Base-by-base conservation (phyloP, 495 filamentous ascomycete genomes). In the Daldinia vernicosa region DNA sequence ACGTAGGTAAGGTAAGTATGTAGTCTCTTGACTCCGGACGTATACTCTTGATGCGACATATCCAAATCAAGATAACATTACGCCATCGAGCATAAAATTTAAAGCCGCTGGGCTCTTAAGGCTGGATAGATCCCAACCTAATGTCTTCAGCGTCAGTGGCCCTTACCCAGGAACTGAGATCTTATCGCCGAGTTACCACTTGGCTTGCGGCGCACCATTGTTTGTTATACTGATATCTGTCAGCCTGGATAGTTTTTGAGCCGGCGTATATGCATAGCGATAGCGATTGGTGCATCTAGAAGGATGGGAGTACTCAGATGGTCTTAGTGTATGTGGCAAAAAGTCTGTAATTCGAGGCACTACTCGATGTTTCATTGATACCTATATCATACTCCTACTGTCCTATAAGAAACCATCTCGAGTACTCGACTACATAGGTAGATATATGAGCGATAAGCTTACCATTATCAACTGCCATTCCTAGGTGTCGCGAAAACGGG, bases 401-500 rank as follows among this genome's bases (percentile, higher is more conserved):
- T n/a, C n/a, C n/a, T 52, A 52, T 52, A 52, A 28, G 56, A 40
- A 43, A 45, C 37, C 5, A 28, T 27, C 17, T 56, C 30, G 3
- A 17, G 53, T 17, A 45, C 40, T 22, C n/a, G n/a, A n/a, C n/a
- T n/a, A n/a, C n/a, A n/a, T n/a, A n/a, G n/a, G n/a, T 53, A 32
- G 12, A 69, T 40, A 50, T 19, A 58, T 60, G 60, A 32, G 60
- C 45, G 70, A 73, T 69, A 66, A 62, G 56, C 61, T 63, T 45
- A 37, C 61, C 57, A 66, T 59, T 66, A 45, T 65, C 65, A 69
- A 66, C 65, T 55, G 58, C 70, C 57, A 69, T 57, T 63, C 56
- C 22, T 6, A 14, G 54, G 22, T 33, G 35, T 62, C 51, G 64
- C 60, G 61, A 62, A 43, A 52, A 69, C 37, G 56, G 47, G 27